These are phyloP conservation scores for Monosporascus sp. DNA, from an alignment of 2,329 filamentous ascomycete genomes.

Conservation along the genomic window DNA sequence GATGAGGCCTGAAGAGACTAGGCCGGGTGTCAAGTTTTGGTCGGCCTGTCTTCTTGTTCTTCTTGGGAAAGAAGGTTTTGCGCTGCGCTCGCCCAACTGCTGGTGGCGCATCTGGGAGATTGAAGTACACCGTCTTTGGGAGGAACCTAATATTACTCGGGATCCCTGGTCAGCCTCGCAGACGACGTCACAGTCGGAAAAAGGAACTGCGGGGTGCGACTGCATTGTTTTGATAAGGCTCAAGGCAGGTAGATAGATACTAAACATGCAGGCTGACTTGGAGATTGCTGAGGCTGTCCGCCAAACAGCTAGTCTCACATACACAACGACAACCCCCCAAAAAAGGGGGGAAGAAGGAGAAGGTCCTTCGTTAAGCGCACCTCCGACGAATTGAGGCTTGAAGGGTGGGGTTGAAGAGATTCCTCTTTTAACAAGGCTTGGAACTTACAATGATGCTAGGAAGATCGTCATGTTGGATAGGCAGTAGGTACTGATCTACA, in stretches of 20 bases:
- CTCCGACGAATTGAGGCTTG: too few relatives aligned
- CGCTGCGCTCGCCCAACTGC: constrained; percentile 28
- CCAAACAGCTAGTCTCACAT: too few relatives aligned
- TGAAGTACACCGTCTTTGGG: constrained; percentile 88
- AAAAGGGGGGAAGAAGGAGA: too few relatives aligned
- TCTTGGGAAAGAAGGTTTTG: constrained; percentile 19
- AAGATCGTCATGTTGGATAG: constrained; percentile 44
- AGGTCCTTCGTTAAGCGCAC: too few relatives aligned
- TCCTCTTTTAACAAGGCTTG: background rate
- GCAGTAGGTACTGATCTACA: background rate
- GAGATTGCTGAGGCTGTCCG: too few relatives aligned
- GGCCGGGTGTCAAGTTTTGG: constrained; percentile 35
- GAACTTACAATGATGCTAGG: constrained; percentile 43
- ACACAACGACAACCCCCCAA: too few relatives aligned
- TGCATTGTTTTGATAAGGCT: too few relatives aligned
- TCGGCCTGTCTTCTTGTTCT: constrained; percentile 22
- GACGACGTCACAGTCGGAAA: background rate
- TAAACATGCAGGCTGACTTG: too few relatives aligned
- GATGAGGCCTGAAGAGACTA: constrained; percentile 47
- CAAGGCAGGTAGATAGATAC: too few relatives aligned
- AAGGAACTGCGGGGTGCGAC: too few relatives aligned
- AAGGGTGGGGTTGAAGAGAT: background rate
- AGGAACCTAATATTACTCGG: constrained; percentile 68
- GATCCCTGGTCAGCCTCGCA: constrained; percentile 4
- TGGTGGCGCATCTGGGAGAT: constrained; percentile 52